Percentiles rank a stretch among this genome's conserved stretches.
Evolutionary conservation across 2,329 filamentous ascomycete species (phyloP).

Genomic region (Arthroderma uncinatum): DNA sequence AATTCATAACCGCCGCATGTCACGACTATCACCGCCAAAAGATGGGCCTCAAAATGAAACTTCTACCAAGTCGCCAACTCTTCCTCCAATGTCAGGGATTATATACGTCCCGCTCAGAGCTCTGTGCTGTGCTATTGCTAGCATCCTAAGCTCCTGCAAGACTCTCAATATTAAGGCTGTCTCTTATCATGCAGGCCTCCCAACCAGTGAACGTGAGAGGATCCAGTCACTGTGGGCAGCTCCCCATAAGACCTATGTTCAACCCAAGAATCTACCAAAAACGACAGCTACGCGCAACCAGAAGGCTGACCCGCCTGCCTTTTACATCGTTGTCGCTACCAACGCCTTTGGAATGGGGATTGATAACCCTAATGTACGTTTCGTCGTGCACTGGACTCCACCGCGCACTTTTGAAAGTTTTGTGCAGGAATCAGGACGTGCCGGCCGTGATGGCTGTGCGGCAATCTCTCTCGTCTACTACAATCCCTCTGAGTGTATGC

Average conservation of each 20-base stretch:
- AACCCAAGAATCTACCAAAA: background rate
- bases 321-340: constrained; percentile 87
- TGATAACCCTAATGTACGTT: constrained; percentile 87
- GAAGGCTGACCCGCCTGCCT: constrained; percentile 43
- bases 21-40: constrained; percentile 51
- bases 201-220: constrained; percentile 56
- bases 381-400: constrained; percentile 88
- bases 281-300: constrained; percentile 5
- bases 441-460: constrained; percentile 74
- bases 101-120: constrained; percentile 37
- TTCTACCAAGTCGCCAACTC: constrained; percentile 10
- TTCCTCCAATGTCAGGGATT: constrained; percentile 36
- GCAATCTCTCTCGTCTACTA: constrained; percentile 85
- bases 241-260: constrained; percentile 9
- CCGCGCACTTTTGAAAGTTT: constrained; percentile 93
- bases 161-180: constrained; percentile 31
- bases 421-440: constrained; percentile 89
- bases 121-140: constrained; percentile 32
- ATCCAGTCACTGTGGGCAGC: constrained; percentile 36
- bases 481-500: constrained; percentile 72
- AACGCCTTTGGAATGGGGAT: constrained; percentile 98
- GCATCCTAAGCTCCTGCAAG: constrained; percentile 21
- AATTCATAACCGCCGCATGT: constrained; percentile 60
- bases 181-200: constrained; percentile 50
- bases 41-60: constrained; percentile 37